Base-by-base conservation (phyloP, 192 early-diverging fungal genomes). In the Coemansia sp. region DNA sequence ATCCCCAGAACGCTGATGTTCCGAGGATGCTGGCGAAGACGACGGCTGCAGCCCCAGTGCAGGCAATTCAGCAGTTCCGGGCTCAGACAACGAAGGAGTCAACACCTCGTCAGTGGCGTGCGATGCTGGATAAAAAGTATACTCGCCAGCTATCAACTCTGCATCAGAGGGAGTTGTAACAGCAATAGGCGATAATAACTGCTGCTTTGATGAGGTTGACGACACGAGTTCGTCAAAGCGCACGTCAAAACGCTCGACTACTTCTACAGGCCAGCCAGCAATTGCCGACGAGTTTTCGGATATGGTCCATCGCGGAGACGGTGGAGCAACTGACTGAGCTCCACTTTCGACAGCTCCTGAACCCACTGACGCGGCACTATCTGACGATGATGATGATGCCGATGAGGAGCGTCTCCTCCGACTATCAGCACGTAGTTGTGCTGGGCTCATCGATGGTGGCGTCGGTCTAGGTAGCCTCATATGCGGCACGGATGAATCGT, bases 271-370 rank as follows among this genome's bases (percentile, higher is more conserved):
- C 79, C 79, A 81, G 29, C 61, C 67, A 27, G 79, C 74, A 44
- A 81, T 81, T 13, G 79, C 79, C 24, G 79, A 81, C 39, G 79
- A 72, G 50, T 73, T 67, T 58, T 81, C 79, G 0, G 79, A 69
- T 1, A 76, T 62, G 12, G 64, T 16, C 67, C 64, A 65, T 22
- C 41, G 62, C 3, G 59, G 66, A 44, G 66, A 16, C 22, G n/a
- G 56, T 11, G 29, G 52, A 30, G 52, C 49, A 49, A 41, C 15
- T 41, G 40, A 10, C 40, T 41, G 44, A 7, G n/a, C n/a, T 45
- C 44, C 44, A 18, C 20, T 16, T 18, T 45, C 44, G 8, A 45
- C 44, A 8, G 45, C 20, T 20, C 45, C 45, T 22, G 45, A 49
- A 8, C 18, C 45, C 16, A 49, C 20, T 9, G 49, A 22, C 24